Evolutionary conservation across 2,329 filamentous ascomycete species (phyloP), one percentile per base, ranked within the genome.

Genomic region (Cercospora sp.): DNA sequence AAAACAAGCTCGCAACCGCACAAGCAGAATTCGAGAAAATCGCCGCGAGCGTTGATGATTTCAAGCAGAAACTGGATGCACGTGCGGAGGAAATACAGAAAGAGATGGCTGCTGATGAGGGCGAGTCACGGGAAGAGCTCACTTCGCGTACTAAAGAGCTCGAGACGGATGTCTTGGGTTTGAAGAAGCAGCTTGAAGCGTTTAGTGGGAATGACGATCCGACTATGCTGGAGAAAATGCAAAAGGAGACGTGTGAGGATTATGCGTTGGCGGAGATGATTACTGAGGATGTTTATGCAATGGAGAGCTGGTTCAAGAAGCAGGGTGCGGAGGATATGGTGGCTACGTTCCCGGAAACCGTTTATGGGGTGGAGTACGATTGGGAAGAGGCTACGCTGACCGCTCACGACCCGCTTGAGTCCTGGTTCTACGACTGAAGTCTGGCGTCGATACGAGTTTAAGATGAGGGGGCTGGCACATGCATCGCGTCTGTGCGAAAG

Each of bases 361-460:
- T 80, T 60, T 88, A 87, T 71, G 84, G 83, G 8, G 82, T 82
- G 23, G 85, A 88, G 72, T 87, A 82, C 73, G 83, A 82, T 64
- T 77, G 84, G 65, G 86, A 88, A 65, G 85, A 83, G 45, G 67
- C 36, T 18, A 28, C 59, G 33, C 55, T 71, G 55, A 16, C 6
- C 26, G 18, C 31, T 18, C 55, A 58, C 18, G 55, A 58, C 13
- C 55, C 55, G 28, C 28, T 58, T 16, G 28, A 58, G n/a, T 18
- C 28, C 13, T 58, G 55, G 55, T 58, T 58, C 28, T 58, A 31
- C 8, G 55, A 58, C 26, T 58, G 8, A 58, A 2, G 48, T 23
- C 20, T 23, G 20, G 6, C 12, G 5, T 16, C 3, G 23, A 28
- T 12, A 48, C 18, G 20, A 45, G 2, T 9, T 9, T 45, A 18